Base-by-base conservation (phyloP, 768 basidiomycete genomes). In the Agrocybe chaxingu region DNA sequence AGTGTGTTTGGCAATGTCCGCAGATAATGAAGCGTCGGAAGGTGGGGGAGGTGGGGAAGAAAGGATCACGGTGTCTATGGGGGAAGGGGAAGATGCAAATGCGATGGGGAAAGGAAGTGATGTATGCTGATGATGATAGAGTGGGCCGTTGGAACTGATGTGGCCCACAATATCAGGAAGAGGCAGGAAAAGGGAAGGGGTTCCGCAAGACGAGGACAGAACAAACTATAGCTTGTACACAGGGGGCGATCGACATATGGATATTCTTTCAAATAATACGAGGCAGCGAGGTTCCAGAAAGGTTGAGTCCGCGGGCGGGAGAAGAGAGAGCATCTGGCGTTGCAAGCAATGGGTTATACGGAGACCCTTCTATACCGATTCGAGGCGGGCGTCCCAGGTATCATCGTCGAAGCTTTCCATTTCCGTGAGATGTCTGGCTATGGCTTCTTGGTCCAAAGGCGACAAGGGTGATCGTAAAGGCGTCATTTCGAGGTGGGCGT, bases 151-250 rank as follows among this genome's bases (percentile, higher is more conserved):
- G 36, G 39, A 39, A 11, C 24, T 18, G 12, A n/a, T 47, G 18
- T 19, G 13, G 24, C 10, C 36, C 8, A 19, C 29, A 37, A 11
- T 37, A 37, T 16, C 11, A 37, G 29, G 32, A 34, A 12, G 32
- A 45, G 44, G 24, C 18, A 16, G 39, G 18, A 37, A 38, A 46
- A 8, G 24, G 24, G 24, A 44, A 18, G 4, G 37, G 39, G 18
- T 42, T 42, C 36, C 41, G 30, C 30, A 29, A 42, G 10, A 12
- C 24, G 36, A 43, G 36, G 12, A 16, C 41, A 34, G 18, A 48
- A 44, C 39, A 44, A 29, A 45, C 45, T 50, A 50, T 52, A 54
- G 44, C 40, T 47, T 54, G 49, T 49, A 54, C 53, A 54, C 16
- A 42, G 49, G 37, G 30, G 48, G 34, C 41, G 24, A 48, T 41